phyloP scores from a whole-genome alignment of 495 filamentous ascomycete genomes.

The Bacidia rubella region DNA sequence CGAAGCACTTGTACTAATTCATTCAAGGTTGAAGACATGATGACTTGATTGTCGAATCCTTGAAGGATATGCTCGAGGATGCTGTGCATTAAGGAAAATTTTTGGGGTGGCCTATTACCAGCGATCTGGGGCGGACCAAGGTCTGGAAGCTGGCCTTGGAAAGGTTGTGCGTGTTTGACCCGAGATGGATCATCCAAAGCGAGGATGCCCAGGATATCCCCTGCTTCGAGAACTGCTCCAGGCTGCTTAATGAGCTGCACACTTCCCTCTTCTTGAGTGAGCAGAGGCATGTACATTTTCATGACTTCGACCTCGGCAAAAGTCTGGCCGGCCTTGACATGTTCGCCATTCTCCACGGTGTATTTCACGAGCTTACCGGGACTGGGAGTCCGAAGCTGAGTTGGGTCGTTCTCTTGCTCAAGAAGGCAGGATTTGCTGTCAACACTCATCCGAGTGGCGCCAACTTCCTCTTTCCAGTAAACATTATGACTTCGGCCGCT shows the following conservation, averaged over 20 bases:
- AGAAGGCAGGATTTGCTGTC: slow-evolving; percentile 96
- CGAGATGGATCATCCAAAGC: slow-evolving; percentile 90
- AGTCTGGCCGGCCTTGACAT: slow-evolving; percentile 82
- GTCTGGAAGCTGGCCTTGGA: slow-evolving; percentile 80
- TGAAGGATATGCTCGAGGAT: slow-evolving; percentile 80
- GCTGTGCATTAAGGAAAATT: slow-evolving; percentile 60
- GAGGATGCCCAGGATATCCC: slow-evolving; percentile 96
- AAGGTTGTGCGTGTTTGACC: slow-evolving; percentile 95
- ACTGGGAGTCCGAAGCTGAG: slow-evolving; percentile 85
- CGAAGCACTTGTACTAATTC: slow-evolving; percentile 83
- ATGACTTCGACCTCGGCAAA: slow-evolving; percentile 99
- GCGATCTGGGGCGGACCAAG: slow-evolving; percentile 74
- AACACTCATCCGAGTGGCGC: slow-evolving; percentile 86
- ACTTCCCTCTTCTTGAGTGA: slow-evolving; percentile 92
- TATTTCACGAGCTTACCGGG: slow-evolving; percentile 99
- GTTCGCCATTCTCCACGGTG: slow-evolving; percentile 90
- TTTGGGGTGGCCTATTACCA: slow-evolving; percentile 85
- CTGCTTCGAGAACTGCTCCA: slow-evolving; percentile 91
- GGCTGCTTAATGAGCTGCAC: slow-evolving; percentile 99
- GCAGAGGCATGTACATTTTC: slow-evolving; percentile 99
- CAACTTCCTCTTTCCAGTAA: slow-evolving; percentile 98
- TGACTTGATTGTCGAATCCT: slow-evolving; percentile 94
- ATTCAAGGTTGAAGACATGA: slow-evolving; percentile 81
- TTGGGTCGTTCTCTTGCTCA: slow-evolving; percentile 98
- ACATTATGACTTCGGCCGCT: slow-evolving; percentile 89